These are phyloP conservation scores for Phytophthora foliorum DNA, from an alignment of 352 stramenopile genomes.

Conservation along the genomic window DNA sequence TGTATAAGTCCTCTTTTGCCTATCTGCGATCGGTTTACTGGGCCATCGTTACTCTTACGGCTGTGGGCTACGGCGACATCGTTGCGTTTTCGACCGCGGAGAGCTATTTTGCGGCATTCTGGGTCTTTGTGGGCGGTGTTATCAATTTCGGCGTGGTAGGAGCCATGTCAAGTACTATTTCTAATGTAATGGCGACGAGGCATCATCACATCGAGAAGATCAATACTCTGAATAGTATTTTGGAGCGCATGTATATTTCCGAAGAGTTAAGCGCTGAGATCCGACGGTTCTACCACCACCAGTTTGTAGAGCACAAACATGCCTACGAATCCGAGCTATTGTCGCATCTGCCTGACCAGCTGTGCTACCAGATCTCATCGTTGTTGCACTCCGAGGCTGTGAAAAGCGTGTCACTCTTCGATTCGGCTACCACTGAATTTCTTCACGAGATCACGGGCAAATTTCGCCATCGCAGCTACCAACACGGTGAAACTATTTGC, in stretches of 20 bases:
- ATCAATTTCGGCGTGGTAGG: slow-evolving; percentile 87
- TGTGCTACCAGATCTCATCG: slow-evolving; percentile 82
- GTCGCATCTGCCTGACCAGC: slow-evolving; percentile 70
- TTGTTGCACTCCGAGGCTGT: slow-evolving; percentile 72
- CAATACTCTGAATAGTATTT: slow-evolving; percentile 73
- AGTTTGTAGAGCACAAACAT: slow-evolving; percentile 74
- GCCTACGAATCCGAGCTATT: slow-evolving; percentile 81
- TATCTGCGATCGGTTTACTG: slow-evolving; percentile 84
- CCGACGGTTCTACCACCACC: slow-evolving; percentile 81
- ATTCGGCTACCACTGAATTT: slow-evolving; percentile 67
- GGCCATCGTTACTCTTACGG: slow-evolving; percentile 77
- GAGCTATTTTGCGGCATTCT: slow-evolving; percentile 76
- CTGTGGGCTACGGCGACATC: slow-evolving; percentile 84
- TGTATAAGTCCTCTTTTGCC: slow-evolving; percentile 66
- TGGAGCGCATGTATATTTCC: slow-evolving; percentile 72
- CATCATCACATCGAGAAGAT: slow-evolving; percentile 84
- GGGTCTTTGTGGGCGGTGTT: slow-evolving; percentile 80
- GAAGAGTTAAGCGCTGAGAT: slow-evolving; percentile 72
- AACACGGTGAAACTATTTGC: slow-evolving; percentile 78
- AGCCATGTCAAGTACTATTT: slow-evolving; percentile 86
- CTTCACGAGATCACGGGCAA: slow-evolving; percentile 82
- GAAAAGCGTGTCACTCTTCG: slow-evolving; percentile 65
- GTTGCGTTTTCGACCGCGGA: slow-evolving; percentile 79
- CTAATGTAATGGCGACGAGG: slow-evolving; percentile 64
- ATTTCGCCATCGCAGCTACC: slow-evolving; percentile 77